These are phyloP conservation scores for Populus alba DNA, from an alignment of 345 rosid species.

Conservation along the genomic window DNA sequence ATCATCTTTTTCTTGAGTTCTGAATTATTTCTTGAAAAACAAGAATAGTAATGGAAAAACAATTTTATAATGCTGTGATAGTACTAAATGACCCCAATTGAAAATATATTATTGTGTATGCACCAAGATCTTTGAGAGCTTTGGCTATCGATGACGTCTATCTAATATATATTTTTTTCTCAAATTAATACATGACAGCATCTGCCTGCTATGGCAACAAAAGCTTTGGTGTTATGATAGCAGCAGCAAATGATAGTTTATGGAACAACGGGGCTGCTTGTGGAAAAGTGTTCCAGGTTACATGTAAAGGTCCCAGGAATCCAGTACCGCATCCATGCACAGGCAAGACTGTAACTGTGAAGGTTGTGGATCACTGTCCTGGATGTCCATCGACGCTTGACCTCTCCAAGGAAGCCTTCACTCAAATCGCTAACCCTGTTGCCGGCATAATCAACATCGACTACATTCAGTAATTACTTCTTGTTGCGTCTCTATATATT, in stretches of 20 bases:
- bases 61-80: no score
- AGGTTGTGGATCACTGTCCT: constrained; percentile 23
- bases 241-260: constrained; percentile 13
- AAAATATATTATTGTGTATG: no score
- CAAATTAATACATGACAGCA: neutral
- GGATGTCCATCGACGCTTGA: constrained; percentile 27
- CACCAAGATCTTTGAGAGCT: no score
- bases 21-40: no score
- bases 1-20: no score
- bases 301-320: constrained; percentile 9
- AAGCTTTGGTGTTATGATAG: constrained; percentile 11
- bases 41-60: no score
- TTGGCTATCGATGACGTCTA: no score
- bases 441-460: constrained; percentile 29
- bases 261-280: constrained; percentile 17
- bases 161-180: no score
- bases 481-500: no score
- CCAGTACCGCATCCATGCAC: constrained; percentile 14
- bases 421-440: constrained; percentile 20
- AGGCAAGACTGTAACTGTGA: constrained; percentile 15
- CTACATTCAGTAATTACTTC: constrained; percentile 10
- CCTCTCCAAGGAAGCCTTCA: constrained; percentile 36
- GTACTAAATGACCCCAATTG: no score
- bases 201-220: constrained; percentile 22
- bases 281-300: constrained; percentile 7